Evolutionary conservation across 345 rosid genomes (phyloP).

Genomic region (Triadica sebifera): DNA sequence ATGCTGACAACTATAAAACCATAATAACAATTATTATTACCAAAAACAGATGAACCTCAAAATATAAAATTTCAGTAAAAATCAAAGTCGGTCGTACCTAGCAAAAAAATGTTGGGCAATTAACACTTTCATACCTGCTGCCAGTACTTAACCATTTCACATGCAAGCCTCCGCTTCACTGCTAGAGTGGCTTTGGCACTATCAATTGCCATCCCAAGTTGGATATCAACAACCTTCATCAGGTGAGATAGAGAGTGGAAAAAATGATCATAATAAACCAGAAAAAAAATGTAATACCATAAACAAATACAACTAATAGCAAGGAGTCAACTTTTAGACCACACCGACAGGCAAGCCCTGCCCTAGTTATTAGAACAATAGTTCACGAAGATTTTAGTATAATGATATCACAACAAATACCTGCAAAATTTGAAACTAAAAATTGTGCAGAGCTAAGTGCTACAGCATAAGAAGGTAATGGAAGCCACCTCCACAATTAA

Average conservation of each 20-base stretch:
- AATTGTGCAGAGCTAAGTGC: background rate
- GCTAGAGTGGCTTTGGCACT: slow-evolving; percentile 98
- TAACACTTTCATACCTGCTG: slow-evolving; percentile 67
- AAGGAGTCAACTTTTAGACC: background rate
- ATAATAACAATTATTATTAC: background rate
- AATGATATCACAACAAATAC: background rate
- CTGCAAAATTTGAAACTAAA: background rate
- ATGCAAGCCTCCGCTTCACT: slow-evolving; percentile 96
- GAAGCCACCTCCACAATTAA: background rate
- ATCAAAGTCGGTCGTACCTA: slow-evolving; percentile 2
- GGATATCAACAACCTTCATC: slow-evolving; percentile 87
- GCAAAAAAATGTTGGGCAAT: background rate
- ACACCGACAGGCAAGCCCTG: background rate
- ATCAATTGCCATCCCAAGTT: slow-evolving; percentile 98
- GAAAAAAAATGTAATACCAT: background rate
- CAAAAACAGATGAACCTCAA: background rate
- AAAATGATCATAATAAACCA: slow-evolving; percentile 6
- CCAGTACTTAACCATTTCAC: slow-evolving; percentile 99
- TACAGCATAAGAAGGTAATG: background rate
- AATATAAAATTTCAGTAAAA: background rate
- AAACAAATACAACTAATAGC: background rate
- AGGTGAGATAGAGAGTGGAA: slow-evolving; percentile 15
- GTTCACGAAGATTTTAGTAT: background rate
- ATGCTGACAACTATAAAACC: background rate
- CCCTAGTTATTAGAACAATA: background rate